A percentile compares a stretch with the other conserved stretches of the same genome.
Conservation (phyloP, 768 basidiomycete species). For the Termitomyces sp. region DNA sequence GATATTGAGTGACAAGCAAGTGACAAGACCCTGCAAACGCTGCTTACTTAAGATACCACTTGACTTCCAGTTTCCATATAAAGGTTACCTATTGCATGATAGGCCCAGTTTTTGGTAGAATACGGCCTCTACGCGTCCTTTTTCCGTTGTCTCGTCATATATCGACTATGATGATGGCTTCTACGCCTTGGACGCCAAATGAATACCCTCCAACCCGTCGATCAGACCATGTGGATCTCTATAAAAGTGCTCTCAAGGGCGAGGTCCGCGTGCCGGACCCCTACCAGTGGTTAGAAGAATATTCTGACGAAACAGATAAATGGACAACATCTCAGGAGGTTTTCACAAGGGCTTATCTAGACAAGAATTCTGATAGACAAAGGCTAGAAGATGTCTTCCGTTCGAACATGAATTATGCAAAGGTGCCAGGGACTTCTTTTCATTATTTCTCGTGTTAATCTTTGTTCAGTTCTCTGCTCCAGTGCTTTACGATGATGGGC, state of each 20-base stretch:
- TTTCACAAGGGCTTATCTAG: slow-evolving; percentile 56
- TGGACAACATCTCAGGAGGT: slow-evolving; percentile 61
- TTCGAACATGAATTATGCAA: slow-evolving; percentile 36
- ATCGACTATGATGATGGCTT: slow-evolving; percentile 26
- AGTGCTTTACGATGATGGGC: slow-evolving; percentile 51
- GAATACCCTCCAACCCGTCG: slow-evolving; percentile 62
- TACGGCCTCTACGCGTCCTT: slow-evolving; percentile 19
- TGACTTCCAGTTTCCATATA: slow-evolving; percentile 12
- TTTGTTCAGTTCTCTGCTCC: slow-evolving; percentile 57
- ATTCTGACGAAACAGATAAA: slow-evolving; percentile 55
- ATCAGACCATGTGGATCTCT: slow-evolving; percentile 62
- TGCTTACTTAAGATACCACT: slow-evolving; percentile 3
- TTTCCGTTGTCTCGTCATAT: slow-evolving; percentile 18
- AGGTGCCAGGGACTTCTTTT: slow-evolving; percentile 22
- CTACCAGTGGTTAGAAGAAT: slow-evolving; percentile 69
- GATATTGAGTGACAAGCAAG: slow-evolving; percentile 1
- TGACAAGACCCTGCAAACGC: slow-evolving; percentile 3
- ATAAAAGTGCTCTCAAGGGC: slow-evolving; percentile 60
- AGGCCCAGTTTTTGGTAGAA: slow-evolving; percentile 12
- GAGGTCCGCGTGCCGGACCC: slow-evolving; percentile 64
- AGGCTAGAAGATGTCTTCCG: slow-evolving; percentile 57
- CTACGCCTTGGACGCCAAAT: slow-evolving; percentile 49
- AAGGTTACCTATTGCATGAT: slow-evolving; percentile 18
- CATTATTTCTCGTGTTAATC: neutral
- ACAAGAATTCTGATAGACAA: slow-evolving; percentile 55